Percentiles rank a stretch among this genome's conserved stretches.
phyloP scores from a whole-genome alignment of 2,329 filamentous ascomycete genomes.

The Pseudodiploospora longispora region DNA sequence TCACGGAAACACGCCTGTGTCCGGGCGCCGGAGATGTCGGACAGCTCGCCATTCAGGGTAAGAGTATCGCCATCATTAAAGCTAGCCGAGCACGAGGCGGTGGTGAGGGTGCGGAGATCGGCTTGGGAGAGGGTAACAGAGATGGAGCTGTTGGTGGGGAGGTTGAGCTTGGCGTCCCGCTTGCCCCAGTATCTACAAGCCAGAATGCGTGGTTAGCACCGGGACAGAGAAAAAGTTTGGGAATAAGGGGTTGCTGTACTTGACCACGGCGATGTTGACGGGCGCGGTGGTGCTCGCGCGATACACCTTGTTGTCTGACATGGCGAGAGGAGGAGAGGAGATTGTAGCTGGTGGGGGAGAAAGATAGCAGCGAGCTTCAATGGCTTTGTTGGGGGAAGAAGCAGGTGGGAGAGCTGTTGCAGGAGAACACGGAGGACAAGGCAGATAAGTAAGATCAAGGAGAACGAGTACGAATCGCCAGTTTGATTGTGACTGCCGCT shows the following conservation, averaged over 20 bases:
- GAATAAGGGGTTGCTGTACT: slow-evolving; percentile 41
- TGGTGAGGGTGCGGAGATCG: slow-evolving; percentile 92
- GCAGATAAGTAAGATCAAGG: background rate
- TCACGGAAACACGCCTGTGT: slow-evolving; percentile 93
- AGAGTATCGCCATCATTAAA: slow-evolving; percentile 64
- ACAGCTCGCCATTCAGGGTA: slow-evolving; percentile 71
- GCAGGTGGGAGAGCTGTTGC: background rate
- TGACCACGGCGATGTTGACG: slow-evolving; percentile 97
- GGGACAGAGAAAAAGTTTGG: slow-evolving; percentile 6
- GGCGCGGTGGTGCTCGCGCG: slow-evolving; percentile 93
- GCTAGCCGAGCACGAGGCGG: slow-evolving; percentile 74
- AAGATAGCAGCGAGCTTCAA: background rate
- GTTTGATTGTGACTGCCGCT: background rate
- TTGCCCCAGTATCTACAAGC: slow-evolving; percentile 76
- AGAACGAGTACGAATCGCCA: background rate
- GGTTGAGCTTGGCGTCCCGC: slow-evolving; percentile 85
- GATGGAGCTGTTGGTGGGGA: slow-evolving; percentile 95
- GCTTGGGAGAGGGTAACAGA: slow-evolving; percentile 92
- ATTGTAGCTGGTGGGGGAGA: slow-evolving; percentile 4
- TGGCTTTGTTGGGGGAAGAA: background rate
- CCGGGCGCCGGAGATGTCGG: slow-evolving; percentile 79
- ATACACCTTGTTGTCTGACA: slow-evolving; percentile 57
- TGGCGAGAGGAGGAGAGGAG: slow-evolving; percentile 16
- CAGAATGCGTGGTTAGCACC: background rate
- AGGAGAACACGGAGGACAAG: background rate